A percentile compares a stretch with the other conserved stretches of the same genome.
phyloP scores from a whole-genome alignment of 768 basidiomycete genomes.

The Pleurotus salmoneostramineus region DNA sequence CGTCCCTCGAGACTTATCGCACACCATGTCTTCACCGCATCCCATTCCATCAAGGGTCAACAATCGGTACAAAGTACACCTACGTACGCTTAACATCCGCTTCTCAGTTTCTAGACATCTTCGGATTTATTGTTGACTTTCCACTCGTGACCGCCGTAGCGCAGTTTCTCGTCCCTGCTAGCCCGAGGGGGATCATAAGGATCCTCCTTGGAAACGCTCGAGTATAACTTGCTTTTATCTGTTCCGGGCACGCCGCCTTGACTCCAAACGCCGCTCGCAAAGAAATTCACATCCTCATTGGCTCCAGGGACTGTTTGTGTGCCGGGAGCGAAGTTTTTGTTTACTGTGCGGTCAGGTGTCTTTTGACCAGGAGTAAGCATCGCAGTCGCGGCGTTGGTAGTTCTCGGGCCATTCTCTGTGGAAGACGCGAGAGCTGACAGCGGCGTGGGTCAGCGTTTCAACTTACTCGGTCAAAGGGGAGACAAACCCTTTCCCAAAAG shows the following conservation, averaged over 20 bases:
- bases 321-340: background rate
- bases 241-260: background rate
- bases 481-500: background rate
- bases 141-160: background rate
- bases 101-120: background rate
- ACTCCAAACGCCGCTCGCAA: background rate
- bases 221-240: background rate
- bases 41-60: background rate
- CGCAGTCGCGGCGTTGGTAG: background rate
- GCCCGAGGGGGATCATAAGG: background rate
- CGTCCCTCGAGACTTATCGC: too few relatives aligned
- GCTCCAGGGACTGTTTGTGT: background rate
- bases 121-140: background rate
- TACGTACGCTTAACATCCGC: background rate
- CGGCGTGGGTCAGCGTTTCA: background rate
- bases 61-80: background rate
- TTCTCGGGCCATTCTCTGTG: background rate
- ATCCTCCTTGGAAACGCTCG: background rate
- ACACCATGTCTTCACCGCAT: too few relatives aligned
- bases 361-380: background rate
- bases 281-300: background rate
- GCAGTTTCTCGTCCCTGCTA: conserved; percentile 1
- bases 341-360: background rate
- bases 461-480: background rate
- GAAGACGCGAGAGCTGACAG: background rate